These are phyloP conservation scores for Marchantia polymorpha DNA, from an alignment of 225 moss, liverwort and hornwort genomes.

Conservation along the genomic window DNA sequence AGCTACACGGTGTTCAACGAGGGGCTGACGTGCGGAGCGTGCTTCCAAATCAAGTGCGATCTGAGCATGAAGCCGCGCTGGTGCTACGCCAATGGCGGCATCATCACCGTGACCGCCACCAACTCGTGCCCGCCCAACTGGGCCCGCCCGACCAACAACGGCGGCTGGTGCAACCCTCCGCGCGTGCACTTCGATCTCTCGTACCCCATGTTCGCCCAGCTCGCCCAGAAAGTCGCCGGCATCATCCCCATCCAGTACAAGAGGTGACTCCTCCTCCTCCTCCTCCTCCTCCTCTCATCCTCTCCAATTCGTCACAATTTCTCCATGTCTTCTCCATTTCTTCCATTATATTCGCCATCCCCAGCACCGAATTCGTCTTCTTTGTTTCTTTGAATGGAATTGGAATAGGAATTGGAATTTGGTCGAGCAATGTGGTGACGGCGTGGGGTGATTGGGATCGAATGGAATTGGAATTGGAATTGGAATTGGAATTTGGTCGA, in stretches of 20 bases:
- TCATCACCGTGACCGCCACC: slow-evolving; percentile 35
- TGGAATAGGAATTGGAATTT: too few species aligned
- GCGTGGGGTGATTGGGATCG: too few species aligned
- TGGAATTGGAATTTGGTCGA: too few species aligned
- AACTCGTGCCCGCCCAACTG: slow-evolving; percentile 41
- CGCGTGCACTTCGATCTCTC: slow-evolving; percentile 39
- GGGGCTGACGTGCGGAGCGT: slow-evolving; percentile 29
- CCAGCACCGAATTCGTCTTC: too few species aligned
- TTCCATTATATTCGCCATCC: too few species aligned
- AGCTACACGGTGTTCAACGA: slow-evolving; percentile 23
- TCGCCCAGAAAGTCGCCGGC: slow-evolving; percentile 27
- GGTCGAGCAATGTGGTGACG: too few species aligned
- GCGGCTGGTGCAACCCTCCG: slow-evolving; percentile 45
- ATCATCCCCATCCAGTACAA: slow-evolving; percentile 24
- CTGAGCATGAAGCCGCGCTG: background rate
- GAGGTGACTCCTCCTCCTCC: slow-evolving; percentile 5
- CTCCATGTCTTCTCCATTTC: too few species aligned
- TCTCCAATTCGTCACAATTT: too few species aligned
- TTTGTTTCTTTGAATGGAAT: too few species aligned
- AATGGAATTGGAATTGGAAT: too few species aligned
- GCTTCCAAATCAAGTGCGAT: slow-evolving; percentile 30
- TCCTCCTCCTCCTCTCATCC: too few species aligned
- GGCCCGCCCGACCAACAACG: slow-evolving; percentile 20
- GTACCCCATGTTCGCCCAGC: slow-evolving; percentile 30
- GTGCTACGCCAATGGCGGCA: slow-evolving; percentile 10